Percentiles rank a stretch among this genome's conserved stretches.
Evolutionary conservation across 2,329 filamentous ascomycete species (phyloP).

Genomic region (Curvularia sp.): DNA sequence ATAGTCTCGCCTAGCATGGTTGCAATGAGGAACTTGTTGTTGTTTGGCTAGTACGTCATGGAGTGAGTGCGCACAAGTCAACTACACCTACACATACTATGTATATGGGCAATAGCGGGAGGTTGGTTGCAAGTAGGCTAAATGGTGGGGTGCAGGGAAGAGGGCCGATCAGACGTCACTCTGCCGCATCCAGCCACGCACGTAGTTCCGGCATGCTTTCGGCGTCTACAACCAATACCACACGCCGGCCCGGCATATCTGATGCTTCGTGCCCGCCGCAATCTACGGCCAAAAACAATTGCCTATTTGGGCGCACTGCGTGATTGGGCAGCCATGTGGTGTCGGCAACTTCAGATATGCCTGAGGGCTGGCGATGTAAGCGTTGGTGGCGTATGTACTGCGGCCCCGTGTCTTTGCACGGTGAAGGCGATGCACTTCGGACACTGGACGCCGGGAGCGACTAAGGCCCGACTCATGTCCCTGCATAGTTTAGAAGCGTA

Average conservation of each 20-base stretch:
- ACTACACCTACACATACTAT: background rate
- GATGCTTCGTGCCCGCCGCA: slow-evolving; percentile 18
- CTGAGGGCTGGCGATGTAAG: no score
- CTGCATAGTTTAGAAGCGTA: no score
- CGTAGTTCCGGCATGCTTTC: slow-evolving; percentile 14
- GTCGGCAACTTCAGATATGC: background rate
- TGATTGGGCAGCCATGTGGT: background rate
- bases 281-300: slow-evolving; percentile 15
- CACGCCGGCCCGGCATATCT: slow-evolving; percentile 20
- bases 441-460: no score
- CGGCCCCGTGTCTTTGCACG: no score
- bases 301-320: slow-evolving; percentile 10
- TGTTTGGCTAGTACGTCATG: background rate
- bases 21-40: background rate
- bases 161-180: background rate
- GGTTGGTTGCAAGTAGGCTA: background rate
- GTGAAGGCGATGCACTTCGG: background rate
- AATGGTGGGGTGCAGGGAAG: background rate
- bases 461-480: no score
- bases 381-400: no score
- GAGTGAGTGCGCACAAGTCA: background rate
- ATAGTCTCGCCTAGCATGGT: background rate
- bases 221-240: slow-evolving; percentile 12
- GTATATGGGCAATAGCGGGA: background rate
- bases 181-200: slow-evolving; percentile 11